Percentiles rank a stretch among this genome's conserved stretches.
phyloP scores from a whole-genome alignment of 2,329 filamentous ascomycete species.

The Phialophora expanda region DNA sequence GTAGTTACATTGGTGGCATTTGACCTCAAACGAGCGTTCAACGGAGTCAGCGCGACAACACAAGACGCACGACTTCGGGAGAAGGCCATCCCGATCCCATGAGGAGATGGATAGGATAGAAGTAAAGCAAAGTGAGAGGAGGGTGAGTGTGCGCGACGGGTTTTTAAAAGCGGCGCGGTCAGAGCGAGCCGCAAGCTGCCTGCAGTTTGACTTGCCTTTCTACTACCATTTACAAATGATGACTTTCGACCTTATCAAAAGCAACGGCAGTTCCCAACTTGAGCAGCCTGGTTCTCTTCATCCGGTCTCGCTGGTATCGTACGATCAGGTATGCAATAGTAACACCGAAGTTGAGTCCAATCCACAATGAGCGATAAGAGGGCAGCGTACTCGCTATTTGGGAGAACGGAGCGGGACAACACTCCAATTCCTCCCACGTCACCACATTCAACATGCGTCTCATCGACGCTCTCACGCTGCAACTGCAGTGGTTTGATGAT shows the following conservation, averaged over 20 bases:
- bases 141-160: too few species aligned
- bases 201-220: too few species aligned
- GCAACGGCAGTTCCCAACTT: neutral
- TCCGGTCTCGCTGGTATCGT: neutral
- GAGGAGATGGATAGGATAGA: too few species aligned
- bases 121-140: too few species aligned
- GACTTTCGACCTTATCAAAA: constrained; percentile 2
- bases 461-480: constrained; percentile 28
- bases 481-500: constrained; percentile 28
- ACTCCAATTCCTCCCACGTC: neutral
- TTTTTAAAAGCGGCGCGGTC: too few species aligned
- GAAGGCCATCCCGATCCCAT: too few species aligned
- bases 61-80: too few species aligned
- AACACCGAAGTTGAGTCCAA: neutral
- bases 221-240: neutral
- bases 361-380: neutral
- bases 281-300: neutral
- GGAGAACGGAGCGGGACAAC: neutral
- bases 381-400: neutral
- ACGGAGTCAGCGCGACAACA: too few species aligned
- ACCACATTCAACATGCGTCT: constrained; percentile 27
- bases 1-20: too few species aligned
- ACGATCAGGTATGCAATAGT: neutral
- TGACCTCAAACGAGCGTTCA: too few species aligned
- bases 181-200: too few species aligned